These are phyloP conservation scores for Polytrichum formosum DNA, from an alignment of 225 moss, liverwort and hornwort species.

Conservation along the genomic window DNA sequence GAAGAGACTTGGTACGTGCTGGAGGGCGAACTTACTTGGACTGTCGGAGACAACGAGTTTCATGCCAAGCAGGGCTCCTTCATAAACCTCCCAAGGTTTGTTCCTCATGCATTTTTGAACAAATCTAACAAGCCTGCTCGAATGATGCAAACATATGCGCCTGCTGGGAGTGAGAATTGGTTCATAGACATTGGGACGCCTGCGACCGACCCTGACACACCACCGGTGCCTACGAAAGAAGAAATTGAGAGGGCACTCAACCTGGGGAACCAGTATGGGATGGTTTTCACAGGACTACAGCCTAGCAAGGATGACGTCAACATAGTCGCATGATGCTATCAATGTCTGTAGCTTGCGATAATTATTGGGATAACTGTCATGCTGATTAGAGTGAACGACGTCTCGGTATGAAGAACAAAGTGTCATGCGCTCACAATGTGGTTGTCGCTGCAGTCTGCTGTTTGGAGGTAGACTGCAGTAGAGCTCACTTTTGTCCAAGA, in stretches of 20 bases:
- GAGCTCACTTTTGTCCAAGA: too few species aligned
- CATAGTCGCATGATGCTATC: too few species aligned
- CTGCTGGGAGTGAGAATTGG: conserved; percentile 25
- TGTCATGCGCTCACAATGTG: too few species aligned
- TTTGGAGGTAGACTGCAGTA: too few species aligned
- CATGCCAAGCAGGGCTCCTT: conserved; percentile 26
- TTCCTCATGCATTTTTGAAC: conserved; percentile 27
- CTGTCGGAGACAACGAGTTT: conserved; percentile 22
- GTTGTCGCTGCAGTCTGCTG: too few species aligned
- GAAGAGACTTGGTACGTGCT: conserved; percentile 28
- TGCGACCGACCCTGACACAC: conserved; percentile 4
- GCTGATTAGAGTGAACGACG: too few species aligned
- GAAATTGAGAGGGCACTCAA: conserved; percentile 9
- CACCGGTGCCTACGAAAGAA: conserved; percentile 12
- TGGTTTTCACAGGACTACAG: conserved; percentile 5
- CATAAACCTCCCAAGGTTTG: conserved; percentile 23
- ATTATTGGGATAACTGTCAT: too few species aligned
- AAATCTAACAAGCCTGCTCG: conserved; percentile 24
- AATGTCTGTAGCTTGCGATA: too few species aligned
- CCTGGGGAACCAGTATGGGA: conserved; percentile 10
- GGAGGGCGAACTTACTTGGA: conserved; percentile 25
- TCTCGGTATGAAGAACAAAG: too few species aligned
- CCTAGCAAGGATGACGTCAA: too few species aligned
- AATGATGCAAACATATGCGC: conserved; percentile 20
- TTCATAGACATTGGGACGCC: conserved; percentile 24